A percentile compares a stretch with the other conserved stretches of the same genome.
These are phyloP conservation scores for Posidonia oceanica DNA, from an alignment of 116 monocot genomes.

Conservation along the genomic window DNA sequence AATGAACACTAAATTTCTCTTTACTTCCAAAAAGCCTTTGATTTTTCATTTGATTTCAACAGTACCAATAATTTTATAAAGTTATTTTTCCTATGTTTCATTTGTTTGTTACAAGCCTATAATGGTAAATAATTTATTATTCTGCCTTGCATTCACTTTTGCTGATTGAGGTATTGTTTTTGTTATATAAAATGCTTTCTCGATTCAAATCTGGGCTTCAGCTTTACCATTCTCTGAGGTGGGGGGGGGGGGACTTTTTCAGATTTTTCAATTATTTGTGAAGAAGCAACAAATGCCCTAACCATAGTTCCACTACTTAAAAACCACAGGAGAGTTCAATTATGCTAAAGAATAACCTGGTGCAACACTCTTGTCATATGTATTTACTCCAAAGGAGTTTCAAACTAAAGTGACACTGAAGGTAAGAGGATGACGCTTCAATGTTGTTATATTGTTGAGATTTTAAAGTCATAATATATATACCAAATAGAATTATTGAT, in stretches of 20 bases:
- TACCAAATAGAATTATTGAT: background rate
- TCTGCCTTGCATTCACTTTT: no score
- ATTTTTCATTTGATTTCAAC: background rate
- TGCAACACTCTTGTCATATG: slow-evolving; percentile 61
- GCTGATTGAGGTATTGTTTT: no score
- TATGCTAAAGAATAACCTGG: slow-evolving; percentile 59
- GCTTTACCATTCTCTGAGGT: no score
- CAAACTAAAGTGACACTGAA: slow-evolving; percentile 21
- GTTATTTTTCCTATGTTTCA: background rate
- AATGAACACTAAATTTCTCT: no score
- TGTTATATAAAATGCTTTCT: no score
- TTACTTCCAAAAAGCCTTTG: no score
- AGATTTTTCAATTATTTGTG: no score
- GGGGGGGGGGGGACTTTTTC: no score
- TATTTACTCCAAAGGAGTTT: slow-evolving; percentile 44
- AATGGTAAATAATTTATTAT: background rate
- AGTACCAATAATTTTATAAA: background rate
- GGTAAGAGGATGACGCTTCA: slow-evolving; percentile 13
- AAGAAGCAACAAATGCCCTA: no score
- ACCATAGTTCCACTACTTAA: no score
- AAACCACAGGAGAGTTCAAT: slow-evolving; percentile 12
- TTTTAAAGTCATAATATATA: background rate
- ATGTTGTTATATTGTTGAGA: background rate
- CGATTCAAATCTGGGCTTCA: no score
- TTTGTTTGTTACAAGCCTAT: background rate